Conservation (phyloP, 1,284 basidiomycete genomes). For the Volvariella volvacea region DNA sequence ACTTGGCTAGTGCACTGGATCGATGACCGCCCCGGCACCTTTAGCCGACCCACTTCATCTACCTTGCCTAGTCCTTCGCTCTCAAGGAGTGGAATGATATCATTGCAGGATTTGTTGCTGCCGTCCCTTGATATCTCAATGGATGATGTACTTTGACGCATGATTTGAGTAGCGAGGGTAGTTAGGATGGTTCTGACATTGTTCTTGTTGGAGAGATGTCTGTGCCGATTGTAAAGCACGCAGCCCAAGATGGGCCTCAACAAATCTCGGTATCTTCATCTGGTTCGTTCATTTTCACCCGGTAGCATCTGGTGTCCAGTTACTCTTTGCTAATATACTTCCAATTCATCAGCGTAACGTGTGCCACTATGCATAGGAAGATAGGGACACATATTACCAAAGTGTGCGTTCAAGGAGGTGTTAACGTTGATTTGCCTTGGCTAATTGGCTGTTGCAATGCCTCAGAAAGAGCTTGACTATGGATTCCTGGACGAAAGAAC, state of each 20-base stretch:
- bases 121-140: too few species aligned
- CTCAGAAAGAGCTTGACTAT: slow-evolving; percentile 76
- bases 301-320: slow-evolving; percentile 1
- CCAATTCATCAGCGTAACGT: slow-evolving; percentile 44
- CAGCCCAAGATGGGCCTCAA: slow-evolving; percentile 76
- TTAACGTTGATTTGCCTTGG: neutral
- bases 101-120: too few species aligned
- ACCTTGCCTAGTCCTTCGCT: too few species aligned
- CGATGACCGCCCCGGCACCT: too few species aligned
- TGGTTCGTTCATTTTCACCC: slow-evolving; percentile 40
- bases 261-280: slow-evolving; percentile 77
- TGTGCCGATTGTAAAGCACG: slow-evolving; percentile 83
- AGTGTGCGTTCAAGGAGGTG: slow-evolving; percentile 43
- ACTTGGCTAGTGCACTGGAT: too few species aligned
- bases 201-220: slow-evolving; percentile 40
- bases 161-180: neutral
- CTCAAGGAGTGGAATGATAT: too few species aligned
- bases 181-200: slow-evolving; percentile 5
- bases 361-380: slow-evolving; percentile 84
- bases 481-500: slow-evolving; percentile 81
- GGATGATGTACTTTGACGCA: slow-evolving; percentile 3
- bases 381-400: slow-evolving; percentile 83
- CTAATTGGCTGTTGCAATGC: slow-evolving; percentile 5
- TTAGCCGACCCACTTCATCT: too few species aligned
- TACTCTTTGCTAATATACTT: slow-evolving; percentile 20